Percentiles rank a stretch among this genome's conserved stretches.
Conservation (phyloP, 108 stramenopile genomes). For the Cyclotella sp. region DNA sequence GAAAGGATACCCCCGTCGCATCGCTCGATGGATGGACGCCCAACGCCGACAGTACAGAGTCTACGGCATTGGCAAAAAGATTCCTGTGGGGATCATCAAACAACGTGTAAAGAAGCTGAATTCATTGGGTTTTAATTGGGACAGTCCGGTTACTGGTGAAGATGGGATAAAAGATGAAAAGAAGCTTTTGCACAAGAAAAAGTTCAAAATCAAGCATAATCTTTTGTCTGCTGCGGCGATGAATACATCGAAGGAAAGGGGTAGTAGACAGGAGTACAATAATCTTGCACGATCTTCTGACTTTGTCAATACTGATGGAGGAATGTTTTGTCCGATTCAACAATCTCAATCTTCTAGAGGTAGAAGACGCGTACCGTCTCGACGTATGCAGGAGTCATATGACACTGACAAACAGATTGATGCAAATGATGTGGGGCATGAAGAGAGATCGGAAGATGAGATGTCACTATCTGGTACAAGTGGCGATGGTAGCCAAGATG, state of each 20-base stretch:
- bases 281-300: neutral
- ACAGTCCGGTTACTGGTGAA: neutral
- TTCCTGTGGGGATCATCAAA: slow-evolving; percentile 20
- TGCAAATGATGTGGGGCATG: neutral
- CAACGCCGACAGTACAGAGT: slow-evolving; percentile 23
- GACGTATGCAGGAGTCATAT: slow-evolving; percentile 23
- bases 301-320: neutral
- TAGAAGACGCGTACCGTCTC: slow-evolving; percentile 18
- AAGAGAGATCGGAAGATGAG: neutral
- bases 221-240: neutral
- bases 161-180: neutral
- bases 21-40: slow-evolving; percentile 20
- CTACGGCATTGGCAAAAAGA: slow-evolving; percentile 22
- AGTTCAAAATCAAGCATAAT: neutral
- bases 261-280: neutral
- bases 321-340: neutral
- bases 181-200: slow-evolving; percentile 5
- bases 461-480: neutral
- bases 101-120: slow-evolving; percentile 20
- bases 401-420: neutral
- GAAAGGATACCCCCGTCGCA: slow-evolving; percentile 13
- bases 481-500: neutral
- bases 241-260: slow-evolving; percentile 1
- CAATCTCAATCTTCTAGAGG: slow-evolving; percentile 10
- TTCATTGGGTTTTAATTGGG: slow-evolving; percentile 26